These are phyloP conservation scores for Fonsecaea monophora DNA, from an alignment of 2,329 filamentous ascomycete genomes.

Conservation along the genomic window DNA sequence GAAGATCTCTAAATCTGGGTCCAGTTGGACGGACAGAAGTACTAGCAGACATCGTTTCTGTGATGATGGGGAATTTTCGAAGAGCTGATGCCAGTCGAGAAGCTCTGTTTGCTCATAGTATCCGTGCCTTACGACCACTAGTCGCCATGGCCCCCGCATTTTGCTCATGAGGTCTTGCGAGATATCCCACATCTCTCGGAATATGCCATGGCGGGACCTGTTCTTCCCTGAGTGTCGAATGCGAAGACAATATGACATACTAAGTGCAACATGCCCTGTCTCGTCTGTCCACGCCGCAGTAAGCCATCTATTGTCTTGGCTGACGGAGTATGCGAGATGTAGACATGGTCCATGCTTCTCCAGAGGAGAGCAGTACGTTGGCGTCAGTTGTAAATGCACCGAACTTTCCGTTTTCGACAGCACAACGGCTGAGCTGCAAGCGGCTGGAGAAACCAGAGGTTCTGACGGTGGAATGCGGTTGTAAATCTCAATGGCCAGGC, in stretches of 20 bases:
- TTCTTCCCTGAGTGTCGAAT: conserved; percentile 23
- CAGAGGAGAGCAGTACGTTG: conserved; percentile 62
- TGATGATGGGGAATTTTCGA: conserved; percentile 15
- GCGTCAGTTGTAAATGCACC: conserved; percentile 59
- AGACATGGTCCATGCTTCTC: conserved; percentile 61
- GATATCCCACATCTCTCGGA: conserved; percentile 64
- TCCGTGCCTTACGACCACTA: conserved; percentile 62
- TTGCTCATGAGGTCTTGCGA: conserved; percentile 62
- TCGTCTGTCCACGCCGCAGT: conserved; percentile 67
- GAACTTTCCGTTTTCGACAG: conserved; percentile 61
- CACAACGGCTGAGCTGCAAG: conserved; percentile 60
- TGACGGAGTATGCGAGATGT: conserved; percentile 65
- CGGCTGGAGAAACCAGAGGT: conserved; percentile 45
- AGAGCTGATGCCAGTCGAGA: conserved; percentile 45
- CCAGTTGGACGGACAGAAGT: conserved; percentile 32
- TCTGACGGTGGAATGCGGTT: conserved; percentile 60
- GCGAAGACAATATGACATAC: conserved; percentile 61
- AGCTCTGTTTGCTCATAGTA: conserved; percentile 59
- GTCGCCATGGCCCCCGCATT: conserved; percentile 60
- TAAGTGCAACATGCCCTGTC: conserved; percentile 60
- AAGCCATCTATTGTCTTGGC: conserved; percentile 63
- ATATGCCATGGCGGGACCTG: conserved; percentile 56
- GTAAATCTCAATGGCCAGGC: conserved; percentile 64
- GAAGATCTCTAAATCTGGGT: conserved; percentile 25
- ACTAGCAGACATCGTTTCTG: conserved; percentile 28